A percentile compares a stretch with the other conserved stretches of the same genome.
phyloP scores from a whole-genome alignment of 129 eudicot genomes.

The Sambucus nigra region DNA sequence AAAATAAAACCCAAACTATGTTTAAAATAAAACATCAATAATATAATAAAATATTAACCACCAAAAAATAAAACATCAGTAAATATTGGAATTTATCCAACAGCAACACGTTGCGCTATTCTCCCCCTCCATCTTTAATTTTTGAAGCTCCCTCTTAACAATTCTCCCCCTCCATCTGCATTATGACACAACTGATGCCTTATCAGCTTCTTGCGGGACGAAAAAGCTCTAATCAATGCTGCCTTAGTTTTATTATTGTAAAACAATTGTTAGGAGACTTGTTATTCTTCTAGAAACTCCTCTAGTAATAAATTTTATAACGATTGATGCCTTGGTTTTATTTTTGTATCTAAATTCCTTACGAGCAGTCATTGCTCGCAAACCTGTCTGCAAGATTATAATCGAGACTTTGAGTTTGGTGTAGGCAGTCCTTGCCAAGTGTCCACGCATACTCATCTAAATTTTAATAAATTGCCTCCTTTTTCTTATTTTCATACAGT shows the following conservation, averaged over 20 bases:
- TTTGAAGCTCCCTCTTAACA: constrained; percentile 74
- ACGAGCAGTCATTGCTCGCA: constrained; percentile 60
- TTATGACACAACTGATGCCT: constrained; percentile 60
- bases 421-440: constrained; percentile 37
- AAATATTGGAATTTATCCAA: no score
- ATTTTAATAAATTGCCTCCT: constrained; percentile 49
- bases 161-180: constrained; percentile 89
- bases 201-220: constrained; percentile 59
- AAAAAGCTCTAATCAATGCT: constrained; percentile 64
- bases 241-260: constrained; percentile 16
- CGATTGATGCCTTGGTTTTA: constrained; percentile 54
- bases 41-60: no score
- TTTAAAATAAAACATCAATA: no score
- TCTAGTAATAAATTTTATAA: constrained; percentile 43
- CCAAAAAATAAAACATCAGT: no score
- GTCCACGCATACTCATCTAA: constrained; percentile 48
- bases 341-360: constrained; percentile 53
- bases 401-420: constrained; percentile 40
- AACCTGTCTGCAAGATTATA: constrained; percentile 57
- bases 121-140: constrained; percentile 82
- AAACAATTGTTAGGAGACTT: no score
- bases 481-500: constrained; percentile 37
- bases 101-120: no score
- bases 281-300: constrained; percentile 8
- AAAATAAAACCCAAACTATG: no score